Conservation (phyloP, 257 asterid genomes). For the Solanum megistacrolobum region DNA sequence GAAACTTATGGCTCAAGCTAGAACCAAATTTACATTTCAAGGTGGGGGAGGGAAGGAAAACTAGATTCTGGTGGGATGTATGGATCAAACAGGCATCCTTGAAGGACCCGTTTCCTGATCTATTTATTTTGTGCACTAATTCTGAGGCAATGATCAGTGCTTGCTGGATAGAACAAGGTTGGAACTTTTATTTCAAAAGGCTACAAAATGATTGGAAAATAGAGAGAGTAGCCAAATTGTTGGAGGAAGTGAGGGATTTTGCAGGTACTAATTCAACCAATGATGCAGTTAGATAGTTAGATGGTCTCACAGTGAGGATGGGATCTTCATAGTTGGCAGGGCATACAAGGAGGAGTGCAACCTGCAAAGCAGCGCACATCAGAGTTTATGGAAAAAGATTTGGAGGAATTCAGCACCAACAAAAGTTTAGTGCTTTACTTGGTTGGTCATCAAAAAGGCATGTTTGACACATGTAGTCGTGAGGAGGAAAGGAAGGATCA, state of each 20-base stretch:
- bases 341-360: not conserved
- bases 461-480: not conserved
- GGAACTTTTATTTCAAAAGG: not conserved
- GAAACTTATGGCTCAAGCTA: not conserved
- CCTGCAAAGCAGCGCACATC: not conserved
- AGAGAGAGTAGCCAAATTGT: not conserved
- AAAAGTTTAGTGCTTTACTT: not conserved
- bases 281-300: not conserved
- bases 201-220: not conserved
- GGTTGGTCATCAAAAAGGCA: too few species aligned
- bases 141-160: not conserved
- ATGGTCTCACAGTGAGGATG: not conserved
- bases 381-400: not conserved
- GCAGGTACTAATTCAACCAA: not conserved
- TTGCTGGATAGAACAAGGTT: not conserved
- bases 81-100: not conserved
- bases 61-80: not conserved
- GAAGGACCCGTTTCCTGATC: not conserved
- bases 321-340: not conserved
- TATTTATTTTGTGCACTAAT: not conserved
- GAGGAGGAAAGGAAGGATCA: not conserved
- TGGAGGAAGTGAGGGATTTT: not conserved
- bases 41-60: not conserved
- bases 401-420: not conserved
- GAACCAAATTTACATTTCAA: not conserved